Evolutionary conservation across 768 basidiomycete genomes (phyloP).

Genomic region (Rhodosporidiobolus sp.): DNA sequence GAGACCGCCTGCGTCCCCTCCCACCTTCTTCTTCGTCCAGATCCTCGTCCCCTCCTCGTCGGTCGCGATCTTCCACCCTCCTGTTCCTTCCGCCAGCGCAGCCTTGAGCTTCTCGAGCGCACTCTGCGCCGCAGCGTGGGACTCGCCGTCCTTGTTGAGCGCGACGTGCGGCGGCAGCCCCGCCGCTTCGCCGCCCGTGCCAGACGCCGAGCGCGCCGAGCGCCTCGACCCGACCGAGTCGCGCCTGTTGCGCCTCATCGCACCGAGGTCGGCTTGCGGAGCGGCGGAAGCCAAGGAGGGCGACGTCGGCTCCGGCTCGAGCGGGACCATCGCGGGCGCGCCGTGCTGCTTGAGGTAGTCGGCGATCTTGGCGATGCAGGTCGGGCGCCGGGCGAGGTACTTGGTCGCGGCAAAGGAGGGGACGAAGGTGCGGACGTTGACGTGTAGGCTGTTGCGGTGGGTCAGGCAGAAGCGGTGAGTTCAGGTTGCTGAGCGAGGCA

Average conservation of each 20-base stretch:
- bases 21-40: slow-evolving; percentile 5
- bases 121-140: slow-evolving; percentile 16
- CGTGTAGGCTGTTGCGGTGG: slow-evolving; percentile 37
- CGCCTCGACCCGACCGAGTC: slow-evolving; percentile 13
- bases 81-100: slow-evolving; percentile 17
- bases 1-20: not conserved
- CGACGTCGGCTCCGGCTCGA: slow-evolving; percentile 17
- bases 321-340: slow-evolving; percentile 29
- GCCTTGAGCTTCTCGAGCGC: slow-evolving; percentile 24
- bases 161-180: slow-evolving; percentile 30
- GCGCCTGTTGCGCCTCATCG: slow-evolving; percentile 1
- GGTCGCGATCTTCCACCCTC: slow-evolving; percentile 26
- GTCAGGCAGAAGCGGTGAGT: not conserved
- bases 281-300: not conserved
- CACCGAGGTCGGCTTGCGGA: not conserved
- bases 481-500: too few relatives aligned
- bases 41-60: slow-evolving; percentile 25
- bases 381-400: slow-evolving; percentile 37
- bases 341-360: slow-evolving; percentile 35
- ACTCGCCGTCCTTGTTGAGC: slow-evolving; percentile 6
- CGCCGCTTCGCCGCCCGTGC: not conserved
- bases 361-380: slow-evolving; percentile 30
- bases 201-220: slow-evolving; percentile 1
- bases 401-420: slow-evolving; percentile 32
- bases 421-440: slow-evolving; percentile 37